A percentile compares a stretch with the other conserved stretches of the same genome.
Evolutionary conservation across 2,329 filamentous ascomycete species (phyloP).

Genomic region (Fonsecaea pedrosoi): DNA sequence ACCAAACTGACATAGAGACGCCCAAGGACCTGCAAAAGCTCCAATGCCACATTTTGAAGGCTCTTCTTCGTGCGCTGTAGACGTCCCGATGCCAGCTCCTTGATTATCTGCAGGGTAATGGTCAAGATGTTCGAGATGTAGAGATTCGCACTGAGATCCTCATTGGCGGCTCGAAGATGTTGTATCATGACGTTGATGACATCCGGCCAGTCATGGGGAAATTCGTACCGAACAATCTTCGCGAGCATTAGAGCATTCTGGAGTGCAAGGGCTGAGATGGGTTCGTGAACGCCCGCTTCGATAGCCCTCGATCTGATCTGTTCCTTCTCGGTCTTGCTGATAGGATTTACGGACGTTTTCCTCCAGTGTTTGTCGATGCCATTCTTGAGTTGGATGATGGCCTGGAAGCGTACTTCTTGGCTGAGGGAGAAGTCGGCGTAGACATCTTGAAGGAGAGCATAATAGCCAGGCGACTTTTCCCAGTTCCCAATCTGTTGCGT

Average conservation of each 20-base stretch:
- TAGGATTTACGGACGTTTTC: slow-evolving; percentile 73
- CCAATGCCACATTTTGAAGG: slow-evolving; percentile 78
- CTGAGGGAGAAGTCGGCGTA: slow-evolving; percentile 82
- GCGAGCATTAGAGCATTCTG: slow-evolving; percentile 88
- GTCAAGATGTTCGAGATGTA: slow-evolving; percentile 38
- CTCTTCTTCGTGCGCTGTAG: slow-evolving; percentile 76
- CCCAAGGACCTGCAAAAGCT: slow-evolving; percentile 80
- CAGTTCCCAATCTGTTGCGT: slow-evolving; percentile 73
- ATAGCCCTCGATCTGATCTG: slow-evolving; percentile 77
- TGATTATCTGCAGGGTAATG: slow-evolving; percentile 78
- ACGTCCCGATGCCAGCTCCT: slow-evolving; percentile 84
- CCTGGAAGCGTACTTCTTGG: slow-evolving; percentile 80
- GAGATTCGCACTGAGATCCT: slow-evolving; percentile 22
- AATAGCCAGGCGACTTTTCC: slow-evolving; percentile 72
- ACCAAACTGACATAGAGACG: slow-evolving; percentile 80
- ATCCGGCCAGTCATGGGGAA: slow-evolving; percentile 77
- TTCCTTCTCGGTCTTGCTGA: slow-evolving; percentile 73
- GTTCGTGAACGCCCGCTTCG: slow-evolving; percentile 77
- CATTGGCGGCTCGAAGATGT: slow-evolving; percentile 41
- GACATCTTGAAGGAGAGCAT: slow-evolving; percentile 74
- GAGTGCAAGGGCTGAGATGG: slow-evolving; percentile 75
- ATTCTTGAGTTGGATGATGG: slow-evolving; percentile 94
- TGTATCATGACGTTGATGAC: slow-evolving; percentile 50
- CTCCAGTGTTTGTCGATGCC: slow-evolving; percentile 96
- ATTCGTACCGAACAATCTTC: slow-evolving; percentile 89